Conservation (phyloP, 495 filamentous ascomycete genomes). For the Friedmanniomyces endolithicus region DNA sequence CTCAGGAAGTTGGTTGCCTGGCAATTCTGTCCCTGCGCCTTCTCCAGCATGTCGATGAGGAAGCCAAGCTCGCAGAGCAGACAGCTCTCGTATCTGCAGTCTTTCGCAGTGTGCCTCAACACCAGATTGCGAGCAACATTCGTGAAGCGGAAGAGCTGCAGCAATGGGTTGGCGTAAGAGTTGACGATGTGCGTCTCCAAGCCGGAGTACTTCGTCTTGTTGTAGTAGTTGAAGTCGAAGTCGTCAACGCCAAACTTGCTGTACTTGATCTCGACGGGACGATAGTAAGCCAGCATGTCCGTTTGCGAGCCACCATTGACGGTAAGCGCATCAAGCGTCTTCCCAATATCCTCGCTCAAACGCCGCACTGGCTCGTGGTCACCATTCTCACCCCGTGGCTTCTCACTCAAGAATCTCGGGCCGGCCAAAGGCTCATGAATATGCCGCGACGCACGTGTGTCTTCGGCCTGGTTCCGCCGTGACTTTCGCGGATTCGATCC, state of each 20-base stretch:
- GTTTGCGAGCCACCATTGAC: conserved; percentile 38
- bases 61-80: conserved; percentile 91
- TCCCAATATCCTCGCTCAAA: conserved; percentile 47
- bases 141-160: conserved; percentile 85
- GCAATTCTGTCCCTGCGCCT: conserved; percentile 81
- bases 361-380: conserved; percentile 32
- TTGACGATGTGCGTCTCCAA: conserved; percentile 93
- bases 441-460: conserved; percentile 48
- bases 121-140: conserved; percentile 80
- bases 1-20: conserved; percentile 95
- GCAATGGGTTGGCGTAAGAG: conserved; percentile 84
- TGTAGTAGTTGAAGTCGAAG: conserved; percentile 95
- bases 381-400: conserved; percentile 52
- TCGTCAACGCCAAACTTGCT: conserved; percentile 95
- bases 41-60: conserved; percentile 95
- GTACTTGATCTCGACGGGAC: conserved; percentile 90
- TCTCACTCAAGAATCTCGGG: conserved; percentile 89
- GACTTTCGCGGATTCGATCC: conserved; percentile 64
- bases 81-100: conserved; percentile 69
- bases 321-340: conserved; percentile 37
- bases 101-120: conserved; percentile 74
- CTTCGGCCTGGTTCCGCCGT: conserved; percentile 71
- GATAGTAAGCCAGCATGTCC: conserved; percentile 75
- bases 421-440: conserved; percentile 43
- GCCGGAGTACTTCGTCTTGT: conserved; percentile 79